phyloP scores from a whole-genome alignment of 257 asterid genomes.

The Solanum okadae region DNA sequence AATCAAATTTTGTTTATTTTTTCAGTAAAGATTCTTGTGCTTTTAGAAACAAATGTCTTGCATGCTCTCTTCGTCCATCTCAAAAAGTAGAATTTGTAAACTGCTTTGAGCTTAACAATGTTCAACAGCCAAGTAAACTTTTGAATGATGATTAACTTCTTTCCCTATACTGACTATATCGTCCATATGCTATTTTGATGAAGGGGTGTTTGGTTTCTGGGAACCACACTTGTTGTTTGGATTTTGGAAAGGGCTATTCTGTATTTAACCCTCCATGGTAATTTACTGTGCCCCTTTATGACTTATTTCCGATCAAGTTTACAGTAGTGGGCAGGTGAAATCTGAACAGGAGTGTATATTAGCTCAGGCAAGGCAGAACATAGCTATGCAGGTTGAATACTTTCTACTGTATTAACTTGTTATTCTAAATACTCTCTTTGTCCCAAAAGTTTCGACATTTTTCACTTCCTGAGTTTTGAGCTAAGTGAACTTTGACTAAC shows the following conservation, averaged over 20 bases:
- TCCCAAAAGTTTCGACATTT: background rate
- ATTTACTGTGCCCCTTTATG: background rate
- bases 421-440: background rate
- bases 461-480: background rate
- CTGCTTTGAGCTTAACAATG: background rate
- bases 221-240: background rate
- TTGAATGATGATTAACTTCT: background rate
- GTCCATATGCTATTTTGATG: background rate
- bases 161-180: background rate
- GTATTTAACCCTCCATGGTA: background rate
- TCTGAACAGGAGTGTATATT: slow-evolving; percentile 93
- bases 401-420: background rate
- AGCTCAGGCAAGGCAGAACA: slow-evolving; percentile 87
- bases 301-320: background rate
- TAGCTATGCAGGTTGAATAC: slow-evolving; percentile 67
- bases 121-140: background rate
- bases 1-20: background rate
- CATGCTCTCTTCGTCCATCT: background rate
- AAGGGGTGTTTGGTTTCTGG: background rate
- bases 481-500: background rate
- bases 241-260: background rate
- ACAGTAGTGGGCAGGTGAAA: slow-evolving; percentile 40
- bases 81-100: background rate
- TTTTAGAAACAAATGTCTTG: background rate
- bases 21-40: background rate